Evolutionary conservation across 1,284 basidiomycete genomes (phyloP).

Genomic region (Cutaneotrichosporon sp.): DNA sequence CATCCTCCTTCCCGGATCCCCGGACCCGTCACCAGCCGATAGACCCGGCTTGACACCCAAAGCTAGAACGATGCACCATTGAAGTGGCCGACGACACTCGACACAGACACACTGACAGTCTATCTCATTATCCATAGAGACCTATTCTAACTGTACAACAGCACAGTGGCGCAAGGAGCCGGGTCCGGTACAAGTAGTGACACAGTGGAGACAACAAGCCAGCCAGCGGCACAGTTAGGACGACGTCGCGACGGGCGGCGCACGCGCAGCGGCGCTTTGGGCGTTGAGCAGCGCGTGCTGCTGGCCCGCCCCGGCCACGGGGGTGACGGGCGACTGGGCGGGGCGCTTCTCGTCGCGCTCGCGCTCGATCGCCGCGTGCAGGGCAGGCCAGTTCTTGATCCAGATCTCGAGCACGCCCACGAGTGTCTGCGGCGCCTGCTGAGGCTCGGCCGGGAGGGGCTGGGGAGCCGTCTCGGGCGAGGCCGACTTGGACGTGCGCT

Average conservation of each 20-base stretch:
- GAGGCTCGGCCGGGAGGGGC: neutral
- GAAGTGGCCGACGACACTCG: slow-evolving; percentile 1
- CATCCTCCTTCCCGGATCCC: neutral
- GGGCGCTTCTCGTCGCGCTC: neutral
- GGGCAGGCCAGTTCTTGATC: slow-evolving; percentile 27
- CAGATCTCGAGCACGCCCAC: slow-evolving; percentile 42
- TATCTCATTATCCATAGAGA: neutral
- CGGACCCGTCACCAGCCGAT: neutral
- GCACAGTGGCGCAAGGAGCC: neutral
- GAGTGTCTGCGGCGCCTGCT: slow-evolving; percentile 21
- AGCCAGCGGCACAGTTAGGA: neutral
- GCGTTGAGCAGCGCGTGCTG: neutral
- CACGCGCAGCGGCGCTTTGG: neutral
- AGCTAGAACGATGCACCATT: slow-evolving; percentile 18
- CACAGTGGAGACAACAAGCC: neutral
- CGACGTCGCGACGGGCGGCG: neutral
- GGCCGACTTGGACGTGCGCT: neutral
- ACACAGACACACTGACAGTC: too few species aligned
- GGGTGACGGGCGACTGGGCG: neutral
- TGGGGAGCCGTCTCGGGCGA: neutral
- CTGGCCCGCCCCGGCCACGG: neutral
- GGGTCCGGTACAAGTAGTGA: neutral
- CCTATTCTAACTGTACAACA: neutral
- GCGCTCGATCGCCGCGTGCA: neutral
- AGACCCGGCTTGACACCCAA: slow-evolving; percentile 4